Conservation (phyloP, 345 rosid genomes). For the Adansonia digitata region DNA sequence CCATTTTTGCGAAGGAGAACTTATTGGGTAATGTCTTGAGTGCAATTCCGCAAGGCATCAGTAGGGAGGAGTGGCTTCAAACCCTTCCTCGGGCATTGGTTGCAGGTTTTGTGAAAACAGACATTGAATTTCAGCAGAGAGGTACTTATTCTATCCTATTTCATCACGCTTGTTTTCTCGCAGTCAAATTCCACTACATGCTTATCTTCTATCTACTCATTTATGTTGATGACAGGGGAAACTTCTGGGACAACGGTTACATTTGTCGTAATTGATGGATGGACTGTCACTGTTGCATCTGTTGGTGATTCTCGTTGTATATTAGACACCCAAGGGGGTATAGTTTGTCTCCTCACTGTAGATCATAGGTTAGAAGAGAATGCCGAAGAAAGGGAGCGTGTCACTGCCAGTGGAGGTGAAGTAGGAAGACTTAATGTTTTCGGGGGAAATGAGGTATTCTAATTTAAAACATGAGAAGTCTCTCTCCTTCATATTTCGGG, state of each 20-base stretch:
- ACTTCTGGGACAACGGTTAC: constrained; percentile 99
- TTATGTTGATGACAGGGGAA: constrained; percentile 58
- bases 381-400: constrained; percentile 98
- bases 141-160: constrained; percentile 29
- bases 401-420: constrained; percentile 99
- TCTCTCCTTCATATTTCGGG: not conserved
- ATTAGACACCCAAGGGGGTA: constrained; percentile 92
- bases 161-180: not conserved
- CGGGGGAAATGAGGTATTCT: constrained; percentile 88
- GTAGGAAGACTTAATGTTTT: constrained; percentile 95
- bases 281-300: constrained; percentile 98
- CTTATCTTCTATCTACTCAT: constrained; percentile 16
- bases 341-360: constrained; percentile 88
- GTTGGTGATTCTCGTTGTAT: constrained; percentile 99
- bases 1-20: constrained; percentile 82
- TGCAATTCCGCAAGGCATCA: constrained; percentile 72
- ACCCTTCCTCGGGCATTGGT: constrained; percentile 95
- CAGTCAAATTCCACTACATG: not conserved
- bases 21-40: constrained; percentile 77
- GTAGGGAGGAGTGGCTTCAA: constrained; percentile 95
- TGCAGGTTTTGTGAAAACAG: constrained; percentile 98
- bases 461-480: not conserved
- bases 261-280: constrained; percentile 88
- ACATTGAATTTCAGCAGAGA: constrained; percentile 95
- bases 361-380: constrained; percentile 99